phyloP scores from a whole-genome alignment of 495 filamentous ascomycete species.

The Talaromyces liani region DNA sequence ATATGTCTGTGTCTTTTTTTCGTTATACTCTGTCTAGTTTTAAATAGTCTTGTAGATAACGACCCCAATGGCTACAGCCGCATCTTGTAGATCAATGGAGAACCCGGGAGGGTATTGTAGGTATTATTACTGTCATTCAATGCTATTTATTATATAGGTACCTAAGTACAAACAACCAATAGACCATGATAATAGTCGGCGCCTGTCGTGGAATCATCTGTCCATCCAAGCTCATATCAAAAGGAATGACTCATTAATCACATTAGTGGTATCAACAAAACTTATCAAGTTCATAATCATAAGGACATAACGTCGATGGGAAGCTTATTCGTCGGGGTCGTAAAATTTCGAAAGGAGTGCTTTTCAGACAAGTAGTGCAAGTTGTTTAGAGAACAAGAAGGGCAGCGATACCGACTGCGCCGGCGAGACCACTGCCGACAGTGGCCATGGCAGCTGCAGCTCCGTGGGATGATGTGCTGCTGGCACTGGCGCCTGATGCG shows the following conservation, averaged over 20 bases:
- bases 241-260: slow-evolving; percentile 2
- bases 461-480: slow-evolving; percentile 15
- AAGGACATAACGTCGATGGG: not conserved
- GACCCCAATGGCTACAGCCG: too few relatives aligned
- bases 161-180: not conserved
- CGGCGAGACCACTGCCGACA: slow-evolving; percentile 27
- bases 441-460: slow-evolving; percentile 29
- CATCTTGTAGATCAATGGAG: not conserved
- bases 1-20: not conserved
- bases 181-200: not conserved
- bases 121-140: not conserved
- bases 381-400: slow-evolving; percentile 30
- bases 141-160: not conserved
- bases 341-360: not conserved
- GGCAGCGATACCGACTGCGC: slow-evolving; percentile 32
- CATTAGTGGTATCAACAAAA: not conserved
- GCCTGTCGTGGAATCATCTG: not conserved
- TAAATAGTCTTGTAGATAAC: too few relatives aligned
- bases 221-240: not conserved
- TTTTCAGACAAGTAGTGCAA: not conserved
- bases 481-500: slow-evolving; percentile 10
- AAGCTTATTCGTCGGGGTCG: not conserved
- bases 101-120: not conserved
- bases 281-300: not conserved
- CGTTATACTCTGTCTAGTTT: not conserved